Base-by-base conservation (phyloP, 176 grass and related monocot species). In the Luzula sylvatica region DNA sequence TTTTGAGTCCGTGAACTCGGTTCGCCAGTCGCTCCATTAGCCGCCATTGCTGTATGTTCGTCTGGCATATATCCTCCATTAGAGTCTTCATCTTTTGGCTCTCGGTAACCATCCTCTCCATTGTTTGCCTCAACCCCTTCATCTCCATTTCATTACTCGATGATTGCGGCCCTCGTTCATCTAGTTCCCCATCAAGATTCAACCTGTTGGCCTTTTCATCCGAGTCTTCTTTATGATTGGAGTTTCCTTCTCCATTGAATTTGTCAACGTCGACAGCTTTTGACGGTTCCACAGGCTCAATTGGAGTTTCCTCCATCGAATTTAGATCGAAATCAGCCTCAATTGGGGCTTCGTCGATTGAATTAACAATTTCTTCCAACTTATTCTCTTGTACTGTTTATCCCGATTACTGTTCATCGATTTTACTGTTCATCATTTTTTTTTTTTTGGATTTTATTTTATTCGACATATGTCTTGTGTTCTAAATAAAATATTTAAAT, bases 1-100 rank as follows among this genome's bases (percentile, higher is more conserved):
- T 70, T 55, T 87, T 83, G n/a, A 94, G 65, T 14, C n/a, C 7
- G 24, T 81, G 59, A 14, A 87, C 83, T 5, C 72, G 59, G 13
- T 69, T 54, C 7, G 42, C 79, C 51, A 87, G 56, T 14, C 75
- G 65, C 2, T 56, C 66, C 26, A 83, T 81, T 3, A 83, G 53
- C 66, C 22, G 28, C 54, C 72, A 77, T 38, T 90, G 80, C 68
- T 76, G 48, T 46, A 65, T 43, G 22, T 45, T 88, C 26, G 53
- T 60, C 53, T 82, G 56, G 52, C 89, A 85, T 28, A 95, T 11
- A 11, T 55, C 73, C 27, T 55, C 68, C 45, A 72, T 57, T 42
- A 72, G 5, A 14, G 11, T n/a, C n/a, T 71, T 59, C 66, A 78
- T 45, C 7, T 11, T 65, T 56, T 50, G 65, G 11, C 51, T 71